Evolutionary conservation across 805 yeast species (phyloP).

Genomic region (Monosporozyma solicola): DNA sequence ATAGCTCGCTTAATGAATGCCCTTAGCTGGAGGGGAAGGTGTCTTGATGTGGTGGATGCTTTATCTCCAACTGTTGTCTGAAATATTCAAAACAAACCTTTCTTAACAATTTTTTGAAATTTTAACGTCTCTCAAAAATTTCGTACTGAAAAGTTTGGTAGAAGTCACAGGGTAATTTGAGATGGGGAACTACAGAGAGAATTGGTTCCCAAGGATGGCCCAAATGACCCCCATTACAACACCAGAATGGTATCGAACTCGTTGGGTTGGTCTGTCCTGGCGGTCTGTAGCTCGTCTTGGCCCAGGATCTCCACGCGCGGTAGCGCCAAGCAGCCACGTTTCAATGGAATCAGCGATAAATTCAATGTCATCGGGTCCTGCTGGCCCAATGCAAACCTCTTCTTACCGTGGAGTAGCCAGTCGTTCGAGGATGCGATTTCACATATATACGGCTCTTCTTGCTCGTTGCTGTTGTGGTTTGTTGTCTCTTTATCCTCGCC

Average conservation of each 20-base stretch:
- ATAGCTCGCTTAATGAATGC: too few relatives aligned
- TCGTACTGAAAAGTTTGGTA: too few relatives aligned
- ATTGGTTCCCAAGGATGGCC: too few relatives aligned
- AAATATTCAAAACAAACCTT: too few relatives aligned
- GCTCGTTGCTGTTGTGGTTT: neutral
- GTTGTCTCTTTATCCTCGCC: neutral
- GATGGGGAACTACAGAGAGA: too few relatives aligned
- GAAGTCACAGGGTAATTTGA: too few relatives aligned
- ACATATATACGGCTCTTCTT: constrained; percentile 30
- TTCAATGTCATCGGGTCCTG: constrained; percentile 11
- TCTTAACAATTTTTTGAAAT: too few relatives aligned
- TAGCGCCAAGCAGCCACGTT: constrained; percentile 59
- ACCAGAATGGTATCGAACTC: constrained; percentile 62
- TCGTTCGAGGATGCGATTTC: constrained; percentile 48
- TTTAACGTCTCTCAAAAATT: too few relatives aligned
- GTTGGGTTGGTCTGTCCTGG: constrained; percentile 60
- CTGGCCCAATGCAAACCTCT: constrained; percentile 40
- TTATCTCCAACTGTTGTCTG: neutral
- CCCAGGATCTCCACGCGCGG: constrained; percentile 51
- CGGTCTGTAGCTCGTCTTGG: constrained; percentile 28
- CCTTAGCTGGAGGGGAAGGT: too few relatives aligned
- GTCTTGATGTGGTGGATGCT: neutral
- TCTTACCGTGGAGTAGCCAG: constrained; percentile 77
- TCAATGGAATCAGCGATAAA: constrained; percentile 60
- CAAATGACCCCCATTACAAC: neutral